Base-by-base conservation (phyloP, 495 filamentous ascomycete species). In the Penicillium angulare region DNA sequence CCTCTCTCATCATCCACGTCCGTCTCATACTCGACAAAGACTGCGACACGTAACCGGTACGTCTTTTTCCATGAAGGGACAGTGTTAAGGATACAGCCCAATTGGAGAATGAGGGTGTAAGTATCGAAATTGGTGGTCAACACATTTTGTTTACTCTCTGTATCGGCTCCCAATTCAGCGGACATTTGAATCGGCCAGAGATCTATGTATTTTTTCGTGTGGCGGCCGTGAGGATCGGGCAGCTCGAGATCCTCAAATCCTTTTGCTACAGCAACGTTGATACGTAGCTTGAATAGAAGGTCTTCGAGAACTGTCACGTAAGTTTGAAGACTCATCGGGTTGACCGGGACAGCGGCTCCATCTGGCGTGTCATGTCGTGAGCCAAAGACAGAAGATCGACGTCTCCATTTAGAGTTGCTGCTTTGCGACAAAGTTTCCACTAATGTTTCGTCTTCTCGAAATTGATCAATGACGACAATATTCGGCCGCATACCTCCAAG, bases 401-500 rank as follows among this genome's bases (percentile, higher is more conserved):
- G 68, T 47, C 64, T 60, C 22, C 52, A 46, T 36, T 59, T 64
- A 7, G 60, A 54, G 16, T 44, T 53, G n/a, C 47, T 64, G 27
- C 26, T 52, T 12, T 45, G 35, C 27, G 53, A 60, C 2, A 66
- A 61, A 21, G 74, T 69, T 52, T 81, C 79, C 16, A 75, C 73
- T n/a, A 83, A 64, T 2, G 79, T 74, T 44, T 76, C 71, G 7
- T 77, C 77, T 34, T 73, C 59, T 36, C 86, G 78, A 40, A 86
- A 78, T 39, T 92, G 88, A 36, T 88, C 85, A 46, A 95, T 75
- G 21, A 95, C 79, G 10, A 87, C 88, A 50, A 95, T 93, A 57
- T 95, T 95, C 2, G 90, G 90, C 41, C 90, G 66, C 90, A 95
- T 95, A 7, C 90, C 90, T n/a, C 90, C 90, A 4, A 95, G 72